These are phyloP conservation scores for Whalleya microplaca DNA, from an alignment of 2,329 filamentous ascomycete genomes.

Conservation along the genomic window DNA sequence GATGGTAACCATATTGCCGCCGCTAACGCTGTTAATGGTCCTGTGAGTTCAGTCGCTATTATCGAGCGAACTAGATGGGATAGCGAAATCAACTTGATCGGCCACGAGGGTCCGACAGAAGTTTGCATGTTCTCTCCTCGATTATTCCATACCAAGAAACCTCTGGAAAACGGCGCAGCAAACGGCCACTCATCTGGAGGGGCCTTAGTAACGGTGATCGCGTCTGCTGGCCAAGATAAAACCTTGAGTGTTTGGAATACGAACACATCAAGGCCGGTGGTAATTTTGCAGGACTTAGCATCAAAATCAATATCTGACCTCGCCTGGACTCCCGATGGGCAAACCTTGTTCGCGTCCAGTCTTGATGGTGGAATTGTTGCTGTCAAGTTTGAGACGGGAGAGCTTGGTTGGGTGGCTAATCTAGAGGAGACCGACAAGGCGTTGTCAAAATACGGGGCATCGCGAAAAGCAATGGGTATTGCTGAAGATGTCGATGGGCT, in stretches of 20 bases:
- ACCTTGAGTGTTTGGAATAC: constrained; percentile 98
- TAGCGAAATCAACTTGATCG: constrained; percentile 95
- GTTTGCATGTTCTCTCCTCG: constrained; percentile 96
- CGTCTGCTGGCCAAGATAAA: constrained; percentile 95
- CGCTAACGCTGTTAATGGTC: constrained; percentile 95
- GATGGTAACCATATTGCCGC: constrained; percentile 97
- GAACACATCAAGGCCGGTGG: constrained; percentile 86
- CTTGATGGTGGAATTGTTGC: constrained; percentile 87
- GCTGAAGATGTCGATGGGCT: constrained; percentile 90
- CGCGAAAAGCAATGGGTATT: constrained; percentile 85
- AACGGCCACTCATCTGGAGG: constrained; percentile 51
- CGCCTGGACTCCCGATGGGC: constrained; percentile 91
- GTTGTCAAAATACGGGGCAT: constrained; percentile 88
- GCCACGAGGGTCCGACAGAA: constrained; percentile 94
- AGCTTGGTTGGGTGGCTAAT: constrained; percentile 86
- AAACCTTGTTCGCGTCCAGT: constrained; percentile 82
- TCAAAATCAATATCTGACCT: constrained; percentile 93
- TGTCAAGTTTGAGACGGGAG: constrained; percentile 80
- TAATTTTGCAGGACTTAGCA: constrained; percentile 86
- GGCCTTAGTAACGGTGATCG: constrained; percentile 83
- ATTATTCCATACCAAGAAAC: constrained; percentile 77
- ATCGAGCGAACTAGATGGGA: constrained; percentile 93
- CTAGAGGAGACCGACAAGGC: constrained; percentile 90
- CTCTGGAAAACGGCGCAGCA: constrained; percentile 54
- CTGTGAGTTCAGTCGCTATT: constrained; percentile 95